Evolutionary conservation across 495 filamentous ascomycete species (phyloP), one percentile per base, ranked within the genome.

Genomic region (Lasiosphaeria hispida): DNA sequence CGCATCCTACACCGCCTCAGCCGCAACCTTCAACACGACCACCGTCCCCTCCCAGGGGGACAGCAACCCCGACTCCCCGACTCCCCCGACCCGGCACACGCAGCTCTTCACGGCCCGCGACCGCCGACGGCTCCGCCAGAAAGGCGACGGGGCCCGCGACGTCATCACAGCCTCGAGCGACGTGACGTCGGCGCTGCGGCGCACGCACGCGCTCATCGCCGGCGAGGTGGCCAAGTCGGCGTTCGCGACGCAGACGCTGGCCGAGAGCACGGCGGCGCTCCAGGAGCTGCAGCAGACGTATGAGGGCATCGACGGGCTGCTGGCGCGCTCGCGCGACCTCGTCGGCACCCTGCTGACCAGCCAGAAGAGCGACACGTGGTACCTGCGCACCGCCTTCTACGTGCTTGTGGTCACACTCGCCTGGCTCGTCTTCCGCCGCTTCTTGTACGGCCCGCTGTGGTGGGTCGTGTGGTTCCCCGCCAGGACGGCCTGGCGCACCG

Each of bases 281-380:
- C 81, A 80, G 6, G 85, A 90, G 38, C 80, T 99, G 3, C 84
- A 86, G 3, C 85, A 91, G 60, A 86, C 81, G 1, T 99, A 99
- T 66, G 85, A 76, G 36, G 81, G 81, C 30, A 82, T 97, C 13
- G 91, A 93, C 63, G 81, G 81, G 33, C 76, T 97, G 54, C 75
- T 99, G 23, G 75, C 83, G 0, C 86, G 80, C 37, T 89, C 87
- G 15, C 81, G 85, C 55, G 87, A 83, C 56, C 81, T 99, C 13
- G 82, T 97, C 10, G 83, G 82, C 13, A 90, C 89, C 19, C 75
- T 99, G 45, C 76, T 97, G 36, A 84, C 84, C 62, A 91, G 89
- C 34, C 89, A 92, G 66, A 97, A 97, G 75, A 92, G 87, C 40
- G 94, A 97, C 71, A 94, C 91, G 3, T 99, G 94, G 94, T 99